Base-by-base conservation (phyloP, 805 yeast genomes). In the Grigorovia jiainica region DNA sequence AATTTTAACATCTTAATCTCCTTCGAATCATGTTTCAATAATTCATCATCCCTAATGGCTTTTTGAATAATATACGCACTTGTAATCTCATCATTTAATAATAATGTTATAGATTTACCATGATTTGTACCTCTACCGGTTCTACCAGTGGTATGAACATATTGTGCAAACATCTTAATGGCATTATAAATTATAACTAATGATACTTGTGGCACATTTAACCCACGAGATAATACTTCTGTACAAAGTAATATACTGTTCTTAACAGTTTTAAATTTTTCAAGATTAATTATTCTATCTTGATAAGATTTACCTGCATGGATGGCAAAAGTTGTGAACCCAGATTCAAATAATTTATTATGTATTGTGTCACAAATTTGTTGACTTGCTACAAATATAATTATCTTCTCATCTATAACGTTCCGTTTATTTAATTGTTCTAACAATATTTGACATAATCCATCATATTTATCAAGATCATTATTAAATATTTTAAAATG, bases 71-170 rank as follows among this genome's bases (percentile, higher is more conserved):
- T 70, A 58, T 84, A 66, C 0, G 94, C 86, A 46, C 77, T 77
- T 0, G 82, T 76, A 15, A 87, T 68, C 53, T 87, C 87, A 17
- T 65, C 64, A 0, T 73, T 65, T 1, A 78, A 66, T 4, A 92
- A 66, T 48, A 90, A 75, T 0, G 97, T 83, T 4, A 87, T 67
- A n/a, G 82, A 82, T 2, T 67, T 67, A 2, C 98, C 98, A 3
- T 63, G 65, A 29, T 72, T 71, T 0, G 92, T 92, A 1, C 97
- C 97, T 46, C 98, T 70, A 0, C 97, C 98, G 0, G 98, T 92
- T 44, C 98, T 69, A 0, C 98, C 98, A 1, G 89, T 95, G 7
- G 97, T 73, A 63, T 92, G 98, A 10, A 92, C 90, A 55, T 92
- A 92, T 58, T 92, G 97, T 47, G 95, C 97, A 71, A 87, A 72